phyloP scores from a whole-genome alignment of 768 basidiomycete species.

The Kwoniella newhampshirensis region DNA sequence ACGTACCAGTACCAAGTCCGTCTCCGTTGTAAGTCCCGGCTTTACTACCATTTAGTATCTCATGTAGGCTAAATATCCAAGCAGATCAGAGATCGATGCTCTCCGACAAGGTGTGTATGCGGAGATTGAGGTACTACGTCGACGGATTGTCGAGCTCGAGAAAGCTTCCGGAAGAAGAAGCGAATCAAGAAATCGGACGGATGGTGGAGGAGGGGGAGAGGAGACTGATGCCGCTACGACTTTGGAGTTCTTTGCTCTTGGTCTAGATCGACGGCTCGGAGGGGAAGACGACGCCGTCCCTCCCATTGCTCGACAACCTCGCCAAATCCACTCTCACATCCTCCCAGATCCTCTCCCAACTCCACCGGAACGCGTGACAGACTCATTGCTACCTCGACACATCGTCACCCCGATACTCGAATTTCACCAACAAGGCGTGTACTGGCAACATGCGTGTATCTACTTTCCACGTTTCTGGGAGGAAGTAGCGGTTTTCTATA shows the following conservation, averaged over 20 bases:
- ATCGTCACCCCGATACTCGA: constrained; percentile 9
- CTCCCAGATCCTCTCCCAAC: background rate
- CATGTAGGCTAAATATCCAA: background rate
- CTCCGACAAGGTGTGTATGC: background rate
- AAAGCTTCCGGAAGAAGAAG: background rate
- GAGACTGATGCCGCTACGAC: constrained; percentile 23
- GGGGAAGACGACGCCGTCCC: background rate
- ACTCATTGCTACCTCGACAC: constrained; percentile 18
- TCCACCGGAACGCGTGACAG: constrained; percentile 17
- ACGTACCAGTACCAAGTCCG: background rate
- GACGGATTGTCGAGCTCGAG: constrained; percentile 13
- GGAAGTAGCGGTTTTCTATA: constrained; percentile 18
- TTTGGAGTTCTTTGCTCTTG: constrained; percentile 26
- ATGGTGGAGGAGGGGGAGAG: background rate
- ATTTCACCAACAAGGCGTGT: constrained; percentile 16
- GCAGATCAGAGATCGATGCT: background rate
- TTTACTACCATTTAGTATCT: too few relatives aligned
- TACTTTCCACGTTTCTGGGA: constrained; percentile 18
- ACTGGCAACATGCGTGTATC: constrained; percentile 30
- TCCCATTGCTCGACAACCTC: background rate
- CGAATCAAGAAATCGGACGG: too few relatives aligned
- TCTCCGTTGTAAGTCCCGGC: background rate
- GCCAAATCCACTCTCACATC: constrained; percentile 3
- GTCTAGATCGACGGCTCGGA: constrained; percentile 22
- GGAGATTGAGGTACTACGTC: constrained; percentile 12